Evolutionary conservation across 164 flowering plant genomes (phyloP).

Genomic region (Aristolochia contorta): DNA sequence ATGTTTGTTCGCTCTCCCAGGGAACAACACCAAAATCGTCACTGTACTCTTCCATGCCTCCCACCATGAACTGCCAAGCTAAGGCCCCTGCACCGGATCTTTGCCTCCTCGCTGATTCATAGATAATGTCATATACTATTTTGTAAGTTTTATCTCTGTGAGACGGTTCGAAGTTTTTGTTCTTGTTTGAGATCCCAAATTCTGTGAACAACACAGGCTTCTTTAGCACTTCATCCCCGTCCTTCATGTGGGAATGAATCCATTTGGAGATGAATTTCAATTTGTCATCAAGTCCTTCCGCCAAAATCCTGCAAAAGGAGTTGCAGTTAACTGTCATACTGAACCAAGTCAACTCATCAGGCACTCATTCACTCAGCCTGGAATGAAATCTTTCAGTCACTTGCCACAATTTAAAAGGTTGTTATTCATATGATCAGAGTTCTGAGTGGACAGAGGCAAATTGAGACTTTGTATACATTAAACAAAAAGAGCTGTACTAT

Average conservation of each 20-base stretch:
- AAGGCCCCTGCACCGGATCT: conserved; percentile 75
- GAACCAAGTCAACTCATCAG: not conserved
- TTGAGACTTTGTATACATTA: too few species aligned
- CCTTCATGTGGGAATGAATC: conserved; percentile 74
- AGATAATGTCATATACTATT: conserved; percentile 40
- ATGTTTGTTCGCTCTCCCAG: conserved; percentile 43
- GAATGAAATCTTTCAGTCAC: too few species aligned
- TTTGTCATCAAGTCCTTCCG: conserved; percentile 36
- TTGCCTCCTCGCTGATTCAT: conserved; percentile 56
- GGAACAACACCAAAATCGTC: conserved; percentile 87
- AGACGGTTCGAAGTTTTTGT: conserved; percentile 41
- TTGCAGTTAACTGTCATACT: not conserved
- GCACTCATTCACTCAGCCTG: too few species aligned
- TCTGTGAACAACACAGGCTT: conserved; percentile 82
- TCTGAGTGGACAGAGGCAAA: too few species aligned
- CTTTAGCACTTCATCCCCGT: conserved; percentile 60
- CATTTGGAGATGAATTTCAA: conserved; percentile 52
- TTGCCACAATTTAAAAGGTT: too few species aligned
- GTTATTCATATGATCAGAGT: too few species aligned
- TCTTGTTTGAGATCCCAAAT: conserved; percentile 56
- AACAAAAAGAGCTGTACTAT: too few species aligned
- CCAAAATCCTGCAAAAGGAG: conserved; percentile 34
- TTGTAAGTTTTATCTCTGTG: conserved; percentile 54
- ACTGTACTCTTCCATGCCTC: conserved; percentile 72
- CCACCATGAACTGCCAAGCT: conserved; percentile 74